Base-by-base conservation (phyloP, 208 protist genomes). In the Endotrypanum monterogeii region DNA sequence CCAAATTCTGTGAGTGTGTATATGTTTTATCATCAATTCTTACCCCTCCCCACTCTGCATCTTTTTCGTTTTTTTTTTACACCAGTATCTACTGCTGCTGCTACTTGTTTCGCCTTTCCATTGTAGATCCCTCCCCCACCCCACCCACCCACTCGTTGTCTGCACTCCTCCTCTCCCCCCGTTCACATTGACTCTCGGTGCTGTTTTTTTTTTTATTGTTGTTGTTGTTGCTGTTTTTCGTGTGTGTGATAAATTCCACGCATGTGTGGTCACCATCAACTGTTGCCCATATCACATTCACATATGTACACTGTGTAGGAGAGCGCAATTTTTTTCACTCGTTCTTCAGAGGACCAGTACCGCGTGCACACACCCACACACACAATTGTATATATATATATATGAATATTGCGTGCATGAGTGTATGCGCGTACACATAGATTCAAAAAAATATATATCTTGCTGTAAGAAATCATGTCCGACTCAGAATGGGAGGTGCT, bases 401-500 rank as follows among this genome's bases (percentile, higher is more conserved):
- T 6, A 66, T 20, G 16, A 35, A 66, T 0, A 44, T 16, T 9
- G 14, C n/a, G 20, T n/a, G n/a, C 55, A 7, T 30, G 9, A 20
- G 16, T n/a, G 18, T 5, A 9, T 7, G 28, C 60, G 46, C 60
- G 16, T n/a, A 51, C 58, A 5, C 58, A 23, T 0, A 0, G 8
- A 37, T 37, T 12, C 16, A 65, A 18, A 8, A 30, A 37, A n/a
- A 1, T 1, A 4, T 32, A 7, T 67, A 1, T 9, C 9, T 51
- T 37, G 50, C 41, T 11, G 41, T 4, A 16, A 57, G n/a, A 54
- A 6, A 25, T 35, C 46, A 80, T 80, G 76, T 80, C 76, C 30
- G 76, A 80, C 63, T 80, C 76, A 0, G 76, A 80, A 20, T 80
- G 76, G 76, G 76, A 80, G 39, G 69, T 80, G 52, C 69, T 80